phyloP scores from a whole-genome alignment of 164 flowering plant species.

The Nymphaea colorata region DNA sequence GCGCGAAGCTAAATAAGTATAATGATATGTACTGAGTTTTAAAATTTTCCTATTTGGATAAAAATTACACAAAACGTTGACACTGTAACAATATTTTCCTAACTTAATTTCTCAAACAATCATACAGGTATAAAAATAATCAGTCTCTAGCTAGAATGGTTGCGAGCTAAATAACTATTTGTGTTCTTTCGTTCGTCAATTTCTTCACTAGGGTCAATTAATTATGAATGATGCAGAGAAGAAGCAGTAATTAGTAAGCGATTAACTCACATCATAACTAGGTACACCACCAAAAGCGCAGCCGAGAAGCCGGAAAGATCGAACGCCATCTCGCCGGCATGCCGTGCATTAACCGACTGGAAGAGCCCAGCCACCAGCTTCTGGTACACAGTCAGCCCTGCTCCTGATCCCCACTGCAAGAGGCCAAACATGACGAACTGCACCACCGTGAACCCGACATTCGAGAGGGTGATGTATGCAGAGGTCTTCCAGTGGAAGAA shows the following conservation, averaged over 20 bases:
- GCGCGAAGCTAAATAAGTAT: too few relatives aligned
- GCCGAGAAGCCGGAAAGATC: slow-evolving; percentile 46
- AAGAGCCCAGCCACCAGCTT: slow-evolving; percentile 45
- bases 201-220: too few relatives aligned
- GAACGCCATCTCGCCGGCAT: slow-evolving; percentile 49
- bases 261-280: slow-evolving; percentile 61
- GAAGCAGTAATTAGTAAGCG: not conserved
- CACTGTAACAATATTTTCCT: too few relatives aligned
- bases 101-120: too few relatives aligned
- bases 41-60: too few relatives aligned
- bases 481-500: slow-evolving; percentile 28
- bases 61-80: too few relatives aligned
- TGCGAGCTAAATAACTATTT: too few relatives aligned
- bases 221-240: not conserved
- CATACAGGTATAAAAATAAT: too few relatives aligned
- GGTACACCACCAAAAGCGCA: slow-evolving; percentile 44
- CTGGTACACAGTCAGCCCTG: slow-evolving; percentile 36
- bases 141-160: too few relatives aligned
- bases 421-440: slow-evolving; percentile 36
- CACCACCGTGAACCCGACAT: slow-evolving; percentile 27
- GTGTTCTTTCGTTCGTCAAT: too few relatives aligned
- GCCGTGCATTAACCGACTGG: slow-evolving; percentile 42
- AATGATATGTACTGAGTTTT: too few relatives aligned
- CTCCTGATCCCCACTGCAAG: slow-evolving; percentile 57
- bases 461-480: slow-evolving; percentile 20